A percentile compares a stretch with the other conserved stretches of the same genome.
Evolutionary conservation across 2,329 filamentous ascomycete genomes (phyloP).

Genomic region (Rhinocladiella mackenziei): DNA sequence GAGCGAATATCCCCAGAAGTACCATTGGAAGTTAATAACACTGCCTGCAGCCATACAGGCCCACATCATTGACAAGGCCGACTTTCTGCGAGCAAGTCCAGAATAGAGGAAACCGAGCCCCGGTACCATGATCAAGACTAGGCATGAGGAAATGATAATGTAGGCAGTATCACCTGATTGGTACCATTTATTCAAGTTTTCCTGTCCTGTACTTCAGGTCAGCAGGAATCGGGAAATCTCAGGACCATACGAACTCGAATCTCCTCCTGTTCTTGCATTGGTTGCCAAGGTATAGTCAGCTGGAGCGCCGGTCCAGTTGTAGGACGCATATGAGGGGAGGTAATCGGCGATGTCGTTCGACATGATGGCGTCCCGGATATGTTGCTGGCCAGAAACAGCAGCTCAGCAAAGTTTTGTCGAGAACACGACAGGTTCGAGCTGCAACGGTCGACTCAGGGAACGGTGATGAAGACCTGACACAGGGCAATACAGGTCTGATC

Average conservation of each 20-base stretch:
- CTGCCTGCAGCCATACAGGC: slow-evolving; percentile 91
- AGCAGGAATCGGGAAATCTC: background rate
- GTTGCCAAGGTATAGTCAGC: slow-evolving; percentile 44
- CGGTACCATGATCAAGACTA: slow-evolving; percentile 83
- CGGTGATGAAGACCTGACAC: no score
- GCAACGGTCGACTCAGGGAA: no score
- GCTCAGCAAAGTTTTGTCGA: no score
- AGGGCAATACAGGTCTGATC: no score
- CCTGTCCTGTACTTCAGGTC: slow-evolving; percentile 53
- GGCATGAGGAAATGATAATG: slow-evolving; percentile 62
- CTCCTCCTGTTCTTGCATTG: slow-evolving; percentile 63
- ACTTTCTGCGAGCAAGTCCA: slow-evolving; percentile 94
- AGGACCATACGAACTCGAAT: slow-evolving; percentile 63
- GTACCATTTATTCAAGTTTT: slow-evolving; percentile 96
- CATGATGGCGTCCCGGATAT: slow-evolving; percentile 24
- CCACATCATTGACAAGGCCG: slow-evolving; percentile 94
- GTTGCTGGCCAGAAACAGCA: slow-evolving; percentile 2
- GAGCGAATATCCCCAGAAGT: slow-evolving; percentile 97
- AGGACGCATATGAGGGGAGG: slow-evolving; percentile 45
- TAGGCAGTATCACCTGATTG: slow-evolving; percentile 87
- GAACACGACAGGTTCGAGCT: no score
- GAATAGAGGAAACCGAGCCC: slow-evolving; percentile 98
- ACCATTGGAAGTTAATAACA: slow-evolving; percentile 96
- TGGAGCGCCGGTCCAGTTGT: slow-evolving; percentile 48
- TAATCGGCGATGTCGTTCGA: no score